A percentile compares a stretch with the other conserved stretches of the same genome.
phyloP scores from a whole-genome alignment of 2,329 filamentous ascomycete genomes.

The Ophiobolus disseminans region DNA sequence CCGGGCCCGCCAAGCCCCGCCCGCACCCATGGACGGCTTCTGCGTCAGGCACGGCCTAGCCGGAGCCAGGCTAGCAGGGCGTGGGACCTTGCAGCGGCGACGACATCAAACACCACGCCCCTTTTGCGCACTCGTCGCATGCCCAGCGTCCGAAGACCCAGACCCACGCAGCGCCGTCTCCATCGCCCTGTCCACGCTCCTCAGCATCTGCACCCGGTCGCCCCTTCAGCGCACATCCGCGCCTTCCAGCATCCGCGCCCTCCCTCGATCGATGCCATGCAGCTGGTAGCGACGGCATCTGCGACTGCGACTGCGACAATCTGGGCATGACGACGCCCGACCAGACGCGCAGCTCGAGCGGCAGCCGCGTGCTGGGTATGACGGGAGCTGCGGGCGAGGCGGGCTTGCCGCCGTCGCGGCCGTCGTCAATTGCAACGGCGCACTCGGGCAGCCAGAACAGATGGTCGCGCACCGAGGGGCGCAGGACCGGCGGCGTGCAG shows the following conservation, averaged over 20 bases:
- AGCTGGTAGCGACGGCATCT: conserved; percentile 26
- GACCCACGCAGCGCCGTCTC: conserved; percentile 1
- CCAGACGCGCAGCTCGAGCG: conserved; percentile 43
- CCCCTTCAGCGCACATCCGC: conserved; percentile 11
- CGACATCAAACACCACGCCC: conserved; percentile 22
- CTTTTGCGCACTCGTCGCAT: conserved; percentile 17
- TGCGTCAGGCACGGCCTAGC: conserved; percentile 22
- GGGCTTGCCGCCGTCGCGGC: conserved; percentile 57
- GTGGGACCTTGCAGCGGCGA: conserved; percentile 20
- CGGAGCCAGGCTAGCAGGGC: conserved; percentile 15
- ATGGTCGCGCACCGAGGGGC: conserved; percentile 64
- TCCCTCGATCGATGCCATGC: conserved; percentile 42
- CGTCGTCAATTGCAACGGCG: conserved; percentile 51
- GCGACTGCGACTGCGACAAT: conserved; percentile 36
- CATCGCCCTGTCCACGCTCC: conserved; percentile 30
- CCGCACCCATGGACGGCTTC: conserved; percentile 12
- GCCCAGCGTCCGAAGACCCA: conserved; percentile 2
- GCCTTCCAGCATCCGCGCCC: conserved; percentile 11
- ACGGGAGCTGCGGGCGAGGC: conserved; percentile 58
- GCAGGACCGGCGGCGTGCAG: conserved; percentile 54
- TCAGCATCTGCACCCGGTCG: conserved; percentile 18
- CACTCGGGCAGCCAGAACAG: conserved; percentile 52
- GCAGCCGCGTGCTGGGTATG: conserved; percentile 46
- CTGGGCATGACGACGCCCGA: conserved; percentile 43
- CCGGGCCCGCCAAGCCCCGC: conserved; percentile 22